phyloP scores from a whole-genome alignment of 73 alveolate species.

The Blepharisma stoltei region DNA sequence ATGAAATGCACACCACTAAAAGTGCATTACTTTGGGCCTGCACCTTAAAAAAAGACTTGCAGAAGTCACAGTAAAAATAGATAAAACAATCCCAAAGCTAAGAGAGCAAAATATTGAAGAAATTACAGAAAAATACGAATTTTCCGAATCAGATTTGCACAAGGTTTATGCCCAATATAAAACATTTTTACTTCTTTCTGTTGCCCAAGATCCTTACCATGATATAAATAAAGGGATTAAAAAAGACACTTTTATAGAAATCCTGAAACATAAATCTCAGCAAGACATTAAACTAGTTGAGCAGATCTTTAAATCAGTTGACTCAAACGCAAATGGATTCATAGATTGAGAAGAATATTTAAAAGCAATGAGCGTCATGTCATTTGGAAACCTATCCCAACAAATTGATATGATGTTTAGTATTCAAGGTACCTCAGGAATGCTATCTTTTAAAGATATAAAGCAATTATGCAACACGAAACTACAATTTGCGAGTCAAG shows the following conservation, averaged over 20 bases:
- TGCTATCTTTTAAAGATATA: neutral
- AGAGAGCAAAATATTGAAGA: neutral
- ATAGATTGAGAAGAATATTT: slow-evolving; percentile 12
- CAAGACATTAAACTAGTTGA: neutral
- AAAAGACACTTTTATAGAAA: neutral
- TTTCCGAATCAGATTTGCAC: slow-evolving; percentile 27
- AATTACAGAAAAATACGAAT: slow-evolving; percentile 17
- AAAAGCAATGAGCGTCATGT: slow-evolving; percentile 19
- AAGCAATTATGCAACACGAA: neutral
- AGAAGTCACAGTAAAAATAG: neutral
- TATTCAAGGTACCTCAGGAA: neutral
- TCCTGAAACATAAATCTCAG: neutral
- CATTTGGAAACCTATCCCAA: neutral
- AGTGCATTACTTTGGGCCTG: too few species aligned
- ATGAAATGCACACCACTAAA: too few species aligned
- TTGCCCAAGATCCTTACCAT: slow-evolving; percentile 12
- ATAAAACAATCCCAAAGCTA: slow-evolving; percentile 16
- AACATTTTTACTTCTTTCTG: slow-evolving; percentile 4
- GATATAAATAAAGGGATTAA: slow-evolving; percentile 1
- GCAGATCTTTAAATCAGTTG: neutral
- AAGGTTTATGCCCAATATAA: slow-evolving; percentile 19
- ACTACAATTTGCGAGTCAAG: neutral
- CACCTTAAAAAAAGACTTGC: slow-evolving; percentile 7
- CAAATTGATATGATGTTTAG: slow-evolving; percentile 21
- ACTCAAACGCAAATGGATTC: neutral